These are phyloP conservation scores for Schrenkiella parvula DNA, from an alignment of 345 rosid genomes.

Conservation along the genomic window DNA sequence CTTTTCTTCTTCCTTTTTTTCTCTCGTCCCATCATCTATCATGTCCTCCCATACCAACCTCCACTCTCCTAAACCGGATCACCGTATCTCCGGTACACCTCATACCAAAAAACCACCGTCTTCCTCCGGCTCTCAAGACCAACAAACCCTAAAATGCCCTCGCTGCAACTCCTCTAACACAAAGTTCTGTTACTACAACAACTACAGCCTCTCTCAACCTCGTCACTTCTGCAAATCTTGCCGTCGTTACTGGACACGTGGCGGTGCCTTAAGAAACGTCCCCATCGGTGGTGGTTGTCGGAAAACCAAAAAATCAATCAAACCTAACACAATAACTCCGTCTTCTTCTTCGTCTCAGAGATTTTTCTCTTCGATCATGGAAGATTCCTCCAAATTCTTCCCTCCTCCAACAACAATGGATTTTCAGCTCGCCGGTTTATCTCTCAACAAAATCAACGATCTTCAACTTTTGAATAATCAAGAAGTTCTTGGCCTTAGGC, in stretches of 20 bases:
- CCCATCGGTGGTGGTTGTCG: constrained; percentile 88
- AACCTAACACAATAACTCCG: constrained; percentile 36
- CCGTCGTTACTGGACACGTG: constrained; percentile 84
- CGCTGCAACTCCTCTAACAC: constrained; percentile 87
- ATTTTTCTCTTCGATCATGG: constrained; percentile 47
- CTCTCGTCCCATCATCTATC: constrained; percentile 18
- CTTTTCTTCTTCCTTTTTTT: background rate
- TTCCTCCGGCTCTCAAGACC: constrained; percentile 30
- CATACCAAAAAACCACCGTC: constrained; percentile 37
- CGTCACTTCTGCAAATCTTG: constrained; percentile 90
- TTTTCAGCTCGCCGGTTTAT: constrained; percentile 66
- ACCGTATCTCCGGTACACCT: constrained; percentile 14
- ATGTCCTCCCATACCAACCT: constrained; percentile 34
- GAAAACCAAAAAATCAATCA: constrained; percentile 64
- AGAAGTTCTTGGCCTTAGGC: constrained; percentile 37
- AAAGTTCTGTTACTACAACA: constrained; percentile 91
- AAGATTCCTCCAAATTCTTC: constrained; percentile 67
- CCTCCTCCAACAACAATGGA: constrained; percentile 55
- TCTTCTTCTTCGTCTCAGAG: constrained; percentile 40
- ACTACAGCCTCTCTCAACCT: constrained; percentile 83
- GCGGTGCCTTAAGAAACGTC: constrained; percentile 80
- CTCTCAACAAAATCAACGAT: constrained; percentile 46
- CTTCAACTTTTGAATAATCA: constrained; percentile 39
- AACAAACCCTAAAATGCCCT: constrained; percentile 61
- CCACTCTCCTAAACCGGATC: constrained; percentile 25